phyloP scores from a whole-genome alignment of 2,329 filamentous ascomycete genomes.

The Lithohypha guttulata region DNA sequence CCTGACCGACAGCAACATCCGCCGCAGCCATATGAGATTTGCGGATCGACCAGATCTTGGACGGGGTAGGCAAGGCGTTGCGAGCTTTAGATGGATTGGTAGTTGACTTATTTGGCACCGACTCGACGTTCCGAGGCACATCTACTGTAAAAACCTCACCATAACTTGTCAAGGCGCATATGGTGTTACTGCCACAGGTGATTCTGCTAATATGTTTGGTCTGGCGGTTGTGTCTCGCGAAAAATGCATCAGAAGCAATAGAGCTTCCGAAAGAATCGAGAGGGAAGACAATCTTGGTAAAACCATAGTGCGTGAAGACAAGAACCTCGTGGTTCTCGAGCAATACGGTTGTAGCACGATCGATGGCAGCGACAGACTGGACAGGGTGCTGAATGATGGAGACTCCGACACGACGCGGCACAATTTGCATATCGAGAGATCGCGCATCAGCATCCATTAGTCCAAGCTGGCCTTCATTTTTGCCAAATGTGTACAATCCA shows the following conservation, averaged over 20 bases:
- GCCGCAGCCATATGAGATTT: slow-evolving; percentile 74
- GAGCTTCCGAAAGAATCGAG: slow-evolving; percentile 62
- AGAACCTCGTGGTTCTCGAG: slow-evolving; percentile 81
- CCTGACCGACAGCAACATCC: slow-evolving; percentile 80
- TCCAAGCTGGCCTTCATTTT: slow-evolving; percentile 86
- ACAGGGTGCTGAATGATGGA: slow-evolving; percentile 67
- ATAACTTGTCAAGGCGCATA: slow-evolving; percentile 71
- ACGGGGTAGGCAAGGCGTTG: slow-evolving; percentile 64
- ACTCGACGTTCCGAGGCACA: slow-evolving; percentile 58
- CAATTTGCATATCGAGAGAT: slow-evolving; percentile 71
- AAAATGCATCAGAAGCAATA: slow-evolving; percentile 52
- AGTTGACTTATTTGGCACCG: slow-evolving; percentile 59
- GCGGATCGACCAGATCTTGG: slow-evolving; percentile 78
- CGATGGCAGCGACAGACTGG: slow-evolving; percentile 72
- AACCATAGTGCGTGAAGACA: slow-evolving; percentile 92
- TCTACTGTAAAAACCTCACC: slow-evolving; percentile 83
- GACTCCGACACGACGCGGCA: slow-evolving; percentile 76
- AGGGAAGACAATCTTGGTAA: slow-evolving; percentile 79
- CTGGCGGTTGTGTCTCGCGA: slow-evolving; percentile 53
- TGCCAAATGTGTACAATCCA: slow-evolving; percentile 85
- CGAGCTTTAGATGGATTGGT: slow-evolving; percentile 89
- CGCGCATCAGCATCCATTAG: slow-evolving; percentile 91
- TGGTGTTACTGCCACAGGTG: slow-evolving; percentile 77
- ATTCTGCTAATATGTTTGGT: slow-evolving; percentile 65
- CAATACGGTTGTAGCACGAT: slow-evolving; percentile 75